A percentile compares a stretch with the other conserved stretches of the same genome.
These are phyloP conservation scores for Melanopsichium pennsylvanicum DNA, from an alignment of 1,284 basidiomycete species.

Conservation along the genomic window DNA sequence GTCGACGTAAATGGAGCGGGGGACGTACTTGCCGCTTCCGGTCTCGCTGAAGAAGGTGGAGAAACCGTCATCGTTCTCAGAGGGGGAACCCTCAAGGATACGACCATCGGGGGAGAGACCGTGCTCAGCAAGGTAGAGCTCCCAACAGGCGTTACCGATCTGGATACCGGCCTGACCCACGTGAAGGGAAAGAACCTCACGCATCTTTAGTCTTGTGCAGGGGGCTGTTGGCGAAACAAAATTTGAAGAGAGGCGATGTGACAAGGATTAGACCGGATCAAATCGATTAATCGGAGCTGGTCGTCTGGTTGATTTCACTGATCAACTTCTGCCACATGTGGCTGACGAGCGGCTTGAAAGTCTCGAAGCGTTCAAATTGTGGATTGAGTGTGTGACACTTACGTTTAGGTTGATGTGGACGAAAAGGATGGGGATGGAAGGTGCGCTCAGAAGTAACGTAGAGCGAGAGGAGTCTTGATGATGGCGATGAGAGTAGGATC, in stretches of 20 bases:
- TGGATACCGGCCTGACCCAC: constrained; percentile 95
- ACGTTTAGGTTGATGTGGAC: constrained; percentile 15
- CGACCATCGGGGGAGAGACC: constrained; percentile 72
- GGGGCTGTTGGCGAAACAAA: constrained; percentile 3
- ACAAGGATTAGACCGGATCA: too few relatives aligned
- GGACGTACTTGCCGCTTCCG: constrained; percentile 78
- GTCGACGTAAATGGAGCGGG: constrained; percentile 94
- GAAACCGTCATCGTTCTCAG: constrained; percentile 85
- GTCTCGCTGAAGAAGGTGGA: constrained; percentile 77
- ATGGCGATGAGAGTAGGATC: constrained; percentile 24
- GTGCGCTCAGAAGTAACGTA: constrained; percentile 61
- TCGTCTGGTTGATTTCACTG: too few relatives aligned
- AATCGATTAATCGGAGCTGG: too few relatives aligned
- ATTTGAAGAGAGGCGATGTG: too few relatives aligned
- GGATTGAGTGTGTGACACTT: constrained; percentile 1
- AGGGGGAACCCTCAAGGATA: constrained; percentile 73
- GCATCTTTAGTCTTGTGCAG: too few relatives aligned
- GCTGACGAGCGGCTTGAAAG: too few relatives aligned
- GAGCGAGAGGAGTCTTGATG: constrained; percentile 50
- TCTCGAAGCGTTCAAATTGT: too few relatives aligned
- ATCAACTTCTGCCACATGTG: too few relatives aligned
- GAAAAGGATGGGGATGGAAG: constrained; percentile 2
- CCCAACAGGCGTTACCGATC: constrained; percentile 72
- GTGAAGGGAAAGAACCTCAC: constrained; percentile 86
- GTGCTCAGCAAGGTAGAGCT: constrained; percentile 97